phyloP scores from a whole-genome alignment of 768 basidiomycete species.

The Termitomyces titanicus region DNA sequence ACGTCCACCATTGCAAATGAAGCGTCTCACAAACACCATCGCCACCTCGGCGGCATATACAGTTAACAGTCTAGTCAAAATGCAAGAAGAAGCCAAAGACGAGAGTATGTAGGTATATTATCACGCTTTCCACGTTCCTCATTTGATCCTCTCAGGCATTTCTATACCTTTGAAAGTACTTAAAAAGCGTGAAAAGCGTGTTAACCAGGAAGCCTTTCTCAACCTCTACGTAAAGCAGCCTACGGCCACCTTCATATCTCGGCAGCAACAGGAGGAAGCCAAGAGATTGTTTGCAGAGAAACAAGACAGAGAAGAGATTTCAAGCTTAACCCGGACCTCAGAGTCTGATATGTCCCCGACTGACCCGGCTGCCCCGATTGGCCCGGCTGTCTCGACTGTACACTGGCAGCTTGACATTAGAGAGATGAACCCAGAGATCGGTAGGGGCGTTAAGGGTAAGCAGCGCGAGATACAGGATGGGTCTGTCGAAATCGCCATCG shows the following conservation, averaged over 20 bases:
- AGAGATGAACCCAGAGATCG: neutral
- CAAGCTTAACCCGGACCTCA: neutral
- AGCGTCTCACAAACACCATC: conserved; percentile 2
- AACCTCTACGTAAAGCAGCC: neutral
- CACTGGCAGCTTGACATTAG: neutral
- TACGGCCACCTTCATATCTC: neutral
- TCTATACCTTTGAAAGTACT: neutral
- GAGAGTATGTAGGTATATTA: conserved; percentile 3
- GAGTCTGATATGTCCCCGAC: neutral
- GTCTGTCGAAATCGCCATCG: neutral
- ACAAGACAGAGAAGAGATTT: neutral
- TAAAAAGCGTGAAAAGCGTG: neutral
- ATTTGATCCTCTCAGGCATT: neutral
- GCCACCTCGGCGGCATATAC: conserved; percentile 12
- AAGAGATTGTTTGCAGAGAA: neutral
- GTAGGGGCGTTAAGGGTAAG: neutral
- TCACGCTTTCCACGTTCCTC: neutral
- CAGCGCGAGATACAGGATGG: neutral
- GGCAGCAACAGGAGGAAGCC: neutral
- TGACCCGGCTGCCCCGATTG: too few species aligned
- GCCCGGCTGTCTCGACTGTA: too few species aligned
- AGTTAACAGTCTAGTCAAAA: conserved; percentile 6
- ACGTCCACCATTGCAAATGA: neutral
- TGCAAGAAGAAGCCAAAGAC: conserved; percentile 10
- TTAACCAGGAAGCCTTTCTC: neutral